These are phyloP conservation scores for Saccharum hybrid DNA, from an alignment of 202 grass and related monocot genomes.

Conservation along the genomic window DNA sequence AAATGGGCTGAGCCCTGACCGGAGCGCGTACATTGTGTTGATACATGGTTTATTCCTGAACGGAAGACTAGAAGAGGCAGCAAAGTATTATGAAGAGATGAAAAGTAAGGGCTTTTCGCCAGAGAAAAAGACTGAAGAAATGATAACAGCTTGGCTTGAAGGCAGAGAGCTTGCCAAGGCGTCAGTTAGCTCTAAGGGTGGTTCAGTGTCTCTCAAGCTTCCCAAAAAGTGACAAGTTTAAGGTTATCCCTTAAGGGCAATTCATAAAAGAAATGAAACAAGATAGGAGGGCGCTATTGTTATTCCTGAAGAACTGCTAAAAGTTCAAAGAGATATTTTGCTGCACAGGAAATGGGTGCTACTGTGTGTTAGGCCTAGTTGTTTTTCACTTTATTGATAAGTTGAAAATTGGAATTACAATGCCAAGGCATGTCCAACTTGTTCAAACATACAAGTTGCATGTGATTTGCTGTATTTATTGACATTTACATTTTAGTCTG, in stretches of 20 bases:
- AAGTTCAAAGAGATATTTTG: not conserved
- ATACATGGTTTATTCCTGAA: conserved; percentile 84
- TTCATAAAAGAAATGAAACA: not conserved
- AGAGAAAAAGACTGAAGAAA: conserved; percentile 75
- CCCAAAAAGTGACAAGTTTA: conserved; percentile 35
- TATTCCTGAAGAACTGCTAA: conserved; percentile 17
- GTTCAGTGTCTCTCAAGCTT: conserved; percentile 40
- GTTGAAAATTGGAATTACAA: conserved; percentile 11
- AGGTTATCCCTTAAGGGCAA: conserved; percentile 1
- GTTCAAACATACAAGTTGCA: not conserved
- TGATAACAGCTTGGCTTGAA: conserved; percentile 74
- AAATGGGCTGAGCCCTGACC: conserved; percentile 69
- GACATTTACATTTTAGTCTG: conserved; percentile 6
- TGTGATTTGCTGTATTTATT: not conserved
- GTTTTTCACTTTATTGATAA: conserved; percentile 7
- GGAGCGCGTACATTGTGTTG: conserved; percentile 79
- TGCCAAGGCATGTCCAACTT: not conserved
- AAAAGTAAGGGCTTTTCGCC: conserved; percentile 73
- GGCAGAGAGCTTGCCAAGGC: conserved; percentile 61
- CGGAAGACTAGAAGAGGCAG: conserved; percentile 67
- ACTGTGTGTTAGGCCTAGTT: not conserved
- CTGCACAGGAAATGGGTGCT: not conserved
- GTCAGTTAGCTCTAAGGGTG: conserved; percentile 30
- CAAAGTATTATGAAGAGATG: conserved; percentile 82
- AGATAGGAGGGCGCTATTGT: not conserved